Percentiles rank a stretch among this genome's conserved stretches.
Evolutionary conservation across 768 basidiomycete genomes (phyloP).

Genomic region (Rhodosporidiobolus sp.): DNA sequence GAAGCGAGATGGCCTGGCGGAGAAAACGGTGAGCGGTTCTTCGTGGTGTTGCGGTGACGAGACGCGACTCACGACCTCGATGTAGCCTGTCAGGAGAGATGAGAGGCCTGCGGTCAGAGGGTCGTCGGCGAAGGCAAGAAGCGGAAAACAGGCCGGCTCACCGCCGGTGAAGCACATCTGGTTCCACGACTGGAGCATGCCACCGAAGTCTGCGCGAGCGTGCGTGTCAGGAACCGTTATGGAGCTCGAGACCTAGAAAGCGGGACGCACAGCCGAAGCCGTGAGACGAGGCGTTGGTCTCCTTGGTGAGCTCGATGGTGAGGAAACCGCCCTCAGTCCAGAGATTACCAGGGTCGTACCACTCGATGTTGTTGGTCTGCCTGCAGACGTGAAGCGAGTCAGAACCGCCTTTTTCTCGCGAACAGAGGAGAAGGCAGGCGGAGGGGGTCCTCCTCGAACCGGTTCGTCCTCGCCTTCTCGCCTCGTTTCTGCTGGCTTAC

Average conservation of each 20-base stretch:
- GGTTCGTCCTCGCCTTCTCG: no score
- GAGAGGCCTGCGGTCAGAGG: no score
- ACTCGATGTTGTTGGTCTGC: slow-evolving; percentile 44
- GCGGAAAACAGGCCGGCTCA: no score
- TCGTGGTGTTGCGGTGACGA: not conserved
- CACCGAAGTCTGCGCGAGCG: slow-evolving; percentile 22
- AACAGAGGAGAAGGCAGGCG: no score
- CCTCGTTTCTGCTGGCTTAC: slow-evolving; percentile 25
- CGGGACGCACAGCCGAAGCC: slow-evolving; percentile 64
- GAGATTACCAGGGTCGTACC: slow-evolving; percentile 49
- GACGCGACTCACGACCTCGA: slow-evolving; percentile 18
- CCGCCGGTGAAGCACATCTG: slow-evolving; percentile 41
- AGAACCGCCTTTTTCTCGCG: no score
- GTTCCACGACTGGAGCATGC: slow-evolving; percentile 39
- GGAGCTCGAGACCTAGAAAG: no score
- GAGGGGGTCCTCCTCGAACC: no score
- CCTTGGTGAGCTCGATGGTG: slow-evolving; percentile 19
- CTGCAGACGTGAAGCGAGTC: not conserved
- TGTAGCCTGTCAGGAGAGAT: not conserved
- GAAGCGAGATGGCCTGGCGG: slow-evolving; percentile 6
- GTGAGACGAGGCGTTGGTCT: slow-evolving; percentile 50
- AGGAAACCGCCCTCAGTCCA: slow-evolving; percentile 49
- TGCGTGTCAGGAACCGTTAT: no score
- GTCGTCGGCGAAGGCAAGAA: no score
- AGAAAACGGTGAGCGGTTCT: not conserved